These are phyloP conservation scores for Sugiyamaella novakii DNA, from an alignment of 1,139 yeast genomes.

Conservation along the genomic window DNA sequence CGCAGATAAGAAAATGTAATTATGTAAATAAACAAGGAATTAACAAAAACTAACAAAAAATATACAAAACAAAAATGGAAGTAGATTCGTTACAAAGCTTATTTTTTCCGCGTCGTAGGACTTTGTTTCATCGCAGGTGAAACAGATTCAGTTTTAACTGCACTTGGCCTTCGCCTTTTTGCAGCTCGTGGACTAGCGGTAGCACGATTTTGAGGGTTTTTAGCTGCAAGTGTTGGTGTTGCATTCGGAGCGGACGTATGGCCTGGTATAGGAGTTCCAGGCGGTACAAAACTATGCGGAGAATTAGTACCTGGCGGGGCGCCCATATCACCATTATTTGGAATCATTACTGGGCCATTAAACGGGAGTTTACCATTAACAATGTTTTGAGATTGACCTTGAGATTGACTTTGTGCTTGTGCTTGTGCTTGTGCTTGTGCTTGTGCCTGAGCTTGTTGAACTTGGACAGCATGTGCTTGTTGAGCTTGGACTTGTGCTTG, in stretches of 20 bases:
- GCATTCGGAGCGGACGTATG: slow-evolving; percentile 3
- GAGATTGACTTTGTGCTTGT: slow-evolving; percentile 1
- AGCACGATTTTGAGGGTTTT: slow-evolving; percentile 15
- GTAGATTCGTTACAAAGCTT: slow-evolving; percentile 12
- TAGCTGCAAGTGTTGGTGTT: slow-evolving; percentile 4
- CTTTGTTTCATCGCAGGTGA: slow-evolving; percentile 24
- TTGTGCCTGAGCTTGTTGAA: not conserved
- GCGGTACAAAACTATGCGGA: slow-evolving; percentile 9
- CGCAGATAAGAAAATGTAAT: not conserved
- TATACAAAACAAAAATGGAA: not conserved
- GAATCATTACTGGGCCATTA: slow-evolving; percentile 10
- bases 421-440: slow-evolving; percentile 10
- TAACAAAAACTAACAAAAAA: not conserved
- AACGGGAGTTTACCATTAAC: slow-evolving; percentile 11
- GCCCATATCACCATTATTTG: slow-evolving; percentile 6
- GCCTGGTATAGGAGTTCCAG: slow-evolving; percentile 13
- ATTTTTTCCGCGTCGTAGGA: slow-evolving; percentile 24
- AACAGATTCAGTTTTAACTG: slow-evolving; percentile 21
- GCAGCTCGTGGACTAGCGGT: slow-evolving; percentile 25
- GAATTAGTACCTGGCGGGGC: slow-evolving; percentile 4
- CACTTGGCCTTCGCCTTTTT: slow-evolving; percentile 24
- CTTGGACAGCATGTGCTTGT: slow-evolving; percentile 17
- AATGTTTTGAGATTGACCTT: slow-evolving; percentile 1
- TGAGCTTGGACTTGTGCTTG: slow-evolving; percentile 17
- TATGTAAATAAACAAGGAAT: not conserved